Evolutionary conservation across 2,329 filamentous ascomycete genomes (phyloP).

Genomic region (Beauveria caledonica): DNA sequence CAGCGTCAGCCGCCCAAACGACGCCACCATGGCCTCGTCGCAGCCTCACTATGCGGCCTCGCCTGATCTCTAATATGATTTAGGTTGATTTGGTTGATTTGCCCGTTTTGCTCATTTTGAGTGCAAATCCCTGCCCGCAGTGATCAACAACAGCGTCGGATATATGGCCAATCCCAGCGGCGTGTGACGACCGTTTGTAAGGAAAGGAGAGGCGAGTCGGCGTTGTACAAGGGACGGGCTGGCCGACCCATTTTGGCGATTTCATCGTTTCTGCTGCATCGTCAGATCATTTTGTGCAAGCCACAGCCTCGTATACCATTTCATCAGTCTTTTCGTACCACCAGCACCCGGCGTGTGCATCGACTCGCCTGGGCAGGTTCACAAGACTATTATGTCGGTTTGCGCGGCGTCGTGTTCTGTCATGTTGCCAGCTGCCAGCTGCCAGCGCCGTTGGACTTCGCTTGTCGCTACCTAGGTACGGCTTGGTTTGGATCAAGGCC

Average conservation of each 20-base stretch:
- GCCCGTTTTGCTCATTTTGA: too few species aligned
- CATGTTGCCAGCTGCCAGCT: constrained; percentile 5
- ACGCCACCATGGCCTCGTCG: background rate
- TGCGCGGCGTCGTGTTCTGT: background rate
- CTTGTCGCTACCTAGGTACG: background rate
- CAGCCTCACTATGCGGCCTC: background rate
- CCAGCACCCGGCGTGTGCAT: background rate
- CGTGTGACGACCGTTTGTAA: background rate
- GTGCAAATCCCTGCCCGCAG: too few species aligned
- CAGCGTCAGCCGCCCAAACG: background rate
- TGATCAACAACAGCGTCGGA: background rate
- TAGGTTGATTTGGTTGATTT: background rate
- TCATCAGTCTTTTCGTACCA: background rate
- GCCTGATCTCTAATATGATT: background rate
- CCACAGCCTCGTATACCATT: background rate
- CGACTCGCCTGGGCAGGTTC: background rate
- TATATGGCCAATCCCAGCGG: background rate
- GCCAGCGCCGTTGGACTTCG: background rate
- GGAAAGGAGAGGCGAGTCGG: background rate
- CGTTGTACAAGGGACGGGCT: background rate
- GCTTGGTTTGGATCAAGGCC: background rate
- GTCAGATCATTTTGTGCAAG: background rate
- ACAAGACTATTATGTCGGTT: background rate
- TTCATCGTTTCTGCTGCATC: background rate
- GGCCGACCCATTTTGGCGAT: background rate